These are phyloP conservation scores for Neofusicoccum kwambonambiense DNA, from an alignment of 2,329 filamentous ascomycete genomes.

Conservation along the genomic window DNA sequence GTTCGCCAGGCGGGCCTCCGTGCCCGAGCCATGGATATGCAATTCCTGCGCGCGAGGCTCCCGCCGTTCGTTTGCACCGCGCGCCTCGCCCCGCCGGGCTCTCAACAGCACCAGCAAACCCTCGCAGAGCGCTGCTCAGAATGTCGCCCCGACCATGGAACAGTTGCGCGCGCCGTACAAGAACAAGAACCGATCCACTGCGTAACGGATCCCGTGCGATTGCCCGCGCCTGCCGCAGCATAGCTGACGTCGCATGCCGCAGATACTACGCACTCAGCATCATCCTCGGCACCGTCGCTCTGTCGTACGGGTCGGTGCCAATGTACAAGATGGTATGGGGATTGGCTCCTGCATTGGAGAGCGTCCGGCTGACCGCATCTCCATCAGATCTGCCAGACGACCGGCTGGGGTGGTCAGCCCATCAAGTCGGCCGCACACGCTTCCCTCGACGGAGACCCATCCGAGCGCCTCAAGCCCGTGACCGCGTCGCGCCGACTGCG, in stretches of 20 bases:
- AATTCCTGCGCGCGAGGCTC: conserved; percentile 34
- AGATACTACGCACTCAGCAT: conserved; percentile 75
- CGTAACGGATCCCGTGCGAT: conserved; percentile 44
- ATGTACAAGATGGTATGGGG: conserved; percentile 78
- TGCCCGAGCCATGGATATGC: conserved; percentile 37
- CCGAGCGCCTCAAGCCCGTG: conserved; percentile 76
- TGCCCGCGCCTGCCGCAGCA: background rate
- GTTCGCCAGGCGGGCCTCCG: conserved; percentile 6
- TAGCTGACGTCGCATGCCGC: background rate
- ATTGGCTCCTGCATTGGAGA: background rate
- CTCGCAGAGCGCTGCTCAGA: conserved; percentile 24
- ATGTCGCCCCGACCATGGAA: conserved; percentile 58
- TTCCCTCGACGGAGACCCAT: conserved; percentile 58
- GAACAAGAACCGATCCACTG: conserved; percentile 65
- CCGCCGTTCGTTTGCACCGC: conserved; percentile 21
- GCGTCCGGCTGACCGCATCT: background rate
- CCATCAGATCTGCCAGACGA: conserved; percentile 73
- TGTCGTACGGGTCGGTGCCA: conserved; percentile 81
- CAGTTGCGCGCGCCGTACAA: conserved; percentile 64
- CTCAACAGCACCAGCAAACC: conserved; percentile 32
- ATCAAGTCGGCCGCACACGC: conserved; percentile 74
- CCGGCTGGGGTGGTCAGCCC: conserved; percentile 90
- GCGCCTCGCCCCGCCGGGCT: conserved; percentile 27
- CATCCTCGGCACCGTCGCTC: conserved; percentile 74
- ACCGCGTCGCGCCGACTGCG: conserved; percentile 79